phyloP scores from a whole-genome alignment of 2,329 filamentous ascomycete species.

The Trichoderma aggressivum region DNA sequence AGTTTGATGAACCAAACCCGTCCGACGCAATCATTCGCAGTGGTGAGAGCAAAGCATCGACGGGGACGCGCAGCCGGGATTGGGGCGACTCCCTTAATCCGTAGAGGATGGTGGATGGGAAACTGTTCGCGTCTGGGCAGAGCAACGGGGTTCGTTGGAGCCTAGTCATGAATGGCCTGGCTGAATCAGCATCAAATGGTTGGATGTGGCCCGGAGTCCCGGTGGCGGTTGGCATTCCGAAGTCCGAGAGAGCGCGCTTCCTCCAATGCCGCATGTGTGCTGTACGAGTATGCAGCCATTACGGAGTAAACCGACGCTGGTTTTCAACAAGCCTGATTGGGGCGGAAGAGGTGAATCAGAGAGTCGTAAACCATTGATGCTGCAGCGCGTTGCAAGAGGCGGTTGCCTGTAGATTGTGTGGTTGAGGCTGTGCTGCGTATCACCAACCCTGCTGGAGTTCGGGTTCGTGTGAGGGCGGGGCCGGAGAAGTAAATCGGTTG shows the following conservation, averaged over 20 bases:
- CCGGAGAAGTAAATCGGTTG: neutral
- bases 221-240: neutral
- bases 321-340: neutral
- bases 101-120: neutral
- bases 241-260: neutral
- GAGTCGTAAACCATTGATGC: neutral
- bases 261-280: neutral
- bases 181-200: conserved; percentile 8
- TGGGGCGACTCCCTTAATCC: conserved; percentile 9
- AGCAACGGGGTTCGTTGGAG: neutral
- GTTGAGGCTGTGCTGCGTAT: conserved; percentile 4
- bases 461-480: neutral
- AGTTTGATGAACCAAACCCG: neutral
- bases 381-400: neutral
- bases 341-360: neutral
- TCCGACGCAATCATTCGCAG: neutral
- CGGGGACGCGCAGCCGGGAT: conserved; percentile 10
- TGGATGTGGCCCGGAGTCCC: neutral
- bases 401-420: neutral
- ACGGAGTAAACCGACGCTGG: neutral
- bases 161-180: neutral
- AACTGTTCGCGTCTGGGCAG: neutral
- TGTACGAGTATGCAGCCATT: neutral
- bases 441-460: neutral
- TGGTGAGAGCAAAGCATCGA: neutral